Conservation (phyloP, 345 rosid genomes). For the Gossypium australe region DNA sequence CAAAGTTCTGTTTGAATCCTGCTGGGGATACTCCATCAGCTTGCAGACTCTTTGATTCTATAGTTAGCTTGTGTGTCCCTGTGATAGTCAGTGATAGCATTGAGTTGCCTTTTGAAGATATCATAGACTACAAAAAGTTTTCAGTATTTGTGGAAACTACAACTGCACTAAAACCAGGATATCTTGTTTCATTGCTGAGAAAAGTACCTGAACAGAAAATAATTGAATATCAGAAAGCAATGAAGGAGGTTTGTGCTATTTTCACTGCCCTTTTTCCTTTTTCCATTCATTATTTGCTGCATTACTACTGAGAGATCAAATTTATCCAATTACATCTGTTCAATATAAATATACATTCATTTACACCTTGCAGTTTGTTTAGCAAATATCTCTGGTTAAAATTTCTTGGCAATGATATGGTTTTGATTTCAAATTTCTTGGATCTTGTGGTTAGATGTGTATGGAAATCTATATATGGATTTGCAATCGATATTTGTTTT, state of each 20-base stretch:
- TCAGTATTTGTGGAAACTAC: slow-evolving; percentile 69
- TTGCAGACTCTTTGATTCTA: slow-evolving; percentile 93
- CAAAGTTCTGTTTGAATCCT: slow-evolving; percentile 93
- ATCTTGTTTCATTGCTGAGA: slow-evolving; percentile 60
- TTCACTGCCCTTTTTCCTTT: neutral
- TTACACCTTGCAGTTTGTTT: neutral
- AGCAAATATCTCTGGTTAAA: neutral
- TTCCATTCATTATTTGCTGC: neutral
- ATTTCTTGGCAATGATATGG: neutral
- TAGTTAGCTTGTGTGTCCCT: slow-evolving; percentile 94
- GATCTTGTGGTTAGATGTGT: neutral
- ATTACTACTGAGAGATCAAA: neutral
- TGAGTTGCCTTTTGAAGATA: slow-evolving; percentile 93
- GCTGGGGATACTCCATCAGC: slow-evolving; percentile 99
- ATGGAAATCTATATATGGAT: neutral
- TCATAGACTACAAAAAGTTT: slow-evolving; percentile 78
- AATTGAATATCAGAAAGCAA: slow-evolving; percentile 69
- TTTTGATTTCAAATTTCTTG: neutral
- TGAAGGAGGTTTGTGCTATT: slow-evolving; percentile 43
- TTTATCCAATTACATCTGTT: neutral
- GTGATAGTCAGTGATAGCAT: slow-evolving; percentile 83
- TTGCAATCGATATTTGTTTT: neutral
- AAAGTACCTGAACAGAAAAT: slow-evolving; percentile 45
- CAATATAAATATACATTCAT: neutral
- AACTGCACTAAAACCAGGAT: slow-evolving; percentile 61